phyloP scores from a whole-genome alignment of 1,284 basidiomycete species.

The Paramarasmius palmivorus region DNA sequence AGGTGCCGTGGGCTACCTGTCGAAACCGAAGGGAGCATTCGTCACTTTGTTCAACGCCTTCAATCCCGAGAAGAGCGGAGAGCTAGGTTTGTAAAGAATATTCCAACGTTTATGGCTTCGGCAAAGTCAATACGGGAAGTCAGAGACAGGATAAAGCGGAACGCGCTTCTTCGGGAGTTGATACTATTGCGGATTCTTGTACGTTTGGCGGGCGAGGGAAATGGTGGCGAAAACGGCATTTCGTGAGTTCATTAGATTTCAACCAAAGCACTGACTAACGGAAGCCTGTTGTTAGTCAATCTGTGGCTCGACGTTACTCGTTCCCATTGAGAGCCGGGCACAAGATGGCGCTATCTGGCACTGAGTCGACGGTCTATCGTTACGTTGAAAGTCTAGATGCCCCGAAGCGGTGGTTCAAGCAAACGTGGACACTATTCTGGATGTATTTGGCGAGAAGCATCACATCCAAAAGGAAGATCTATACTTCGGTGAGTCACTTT shows the following conservation, averaged over 20 bases:
- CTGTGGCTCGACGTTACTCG: constrained; percentile 53
- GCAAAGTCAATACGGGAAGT: constrained; percentile 43
- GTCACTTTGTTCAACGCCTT: constrained; percentile 70
- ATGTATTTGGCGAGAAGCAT: constrained; percentile 53
- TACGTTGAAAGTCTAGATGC: constrained; percentile 62
- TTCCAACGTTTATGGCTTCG: constrained; percentile 59
- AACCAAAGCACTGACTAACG: not conserved
- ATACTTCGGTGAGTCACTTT: constrained; percentile 52
- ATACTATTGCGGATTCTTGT: constrained; percentile 55
- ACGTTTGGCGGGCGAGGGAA: constrained; percentile 33
- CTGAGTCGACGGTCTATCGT: constrained; percentile 67
- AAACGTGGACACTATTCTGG: constrained; percentile 64
- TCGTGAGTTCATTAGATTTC: constrained; percentile 29
- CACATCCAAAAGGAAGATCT: constrained; percentile 69
- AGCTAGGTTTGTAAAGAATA: constrained; percentile 33
- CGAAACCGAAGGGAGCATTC: constrained; percentile 62
- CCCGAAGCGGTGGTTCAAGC: constrained; percentile 71
- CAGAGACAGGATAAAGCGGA: constrained; percentile 55
- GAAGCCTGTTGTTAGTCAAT: constrained; percentile 34
- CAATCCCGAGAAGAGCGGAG: constrained; percentile 42
- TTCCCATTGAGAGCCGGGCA: constrained; percentile 63
- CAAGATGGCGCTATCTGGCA: constrained; percentile 63
- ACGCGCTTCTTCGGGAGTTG: constrained; percentile 54
- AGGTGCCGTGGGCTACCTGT: constrained; percentile 73
- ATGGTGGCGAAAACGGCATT: constrained; percentile 32